Percentiles rank a stretch among this genome's conserved stretches.
phyloP scores from a whole-genome alignment of 23 red algal species.

The Rhodosorus marinus region DNA sequence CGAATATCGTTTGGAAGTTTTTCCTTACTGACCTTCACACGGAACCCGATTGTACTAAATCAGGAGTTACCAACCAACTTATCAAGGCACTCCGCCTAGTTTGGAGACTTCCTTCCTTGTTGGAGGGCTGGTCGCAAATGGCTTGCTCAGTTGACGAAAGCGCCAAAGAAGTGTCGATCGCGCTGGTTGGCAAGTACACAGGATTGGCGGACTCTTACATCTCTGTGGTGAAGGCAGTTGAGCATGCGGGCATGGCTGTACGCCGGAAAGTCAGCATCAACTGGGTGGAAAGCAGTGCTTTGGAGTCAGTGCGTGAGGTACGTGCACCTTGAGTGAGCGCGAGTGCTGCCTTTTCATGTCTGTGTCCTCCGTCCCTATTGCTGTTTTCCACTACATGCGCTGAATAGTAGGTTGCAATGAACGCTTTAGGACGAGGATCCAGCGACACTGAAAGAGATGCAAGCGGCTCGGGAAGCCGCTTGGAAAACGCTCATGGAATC shows the following conservation, averaged over 20 bases:
- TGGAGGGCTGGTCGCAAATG: constrained; percentile 83
- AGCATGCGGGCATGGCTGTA: constrained; percentile 85
- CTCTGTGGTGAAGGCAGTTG: constrained; percentile 57
- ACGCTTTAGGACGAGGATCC: too few relatives aligned
- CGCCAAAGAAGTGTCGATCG: constrained; percentile 23
- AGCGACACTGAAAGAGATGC: constrained; percentile 4
- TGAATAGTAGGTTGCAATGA: too few relatives aligned
- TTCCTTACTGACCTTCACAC: too few relatives aligned
- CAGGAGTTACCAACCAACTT: constrained; percentile 81
- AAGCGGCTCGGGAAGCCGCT: constrained; percentile 11
- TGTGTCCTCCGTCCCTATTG: too few relatives aligned
- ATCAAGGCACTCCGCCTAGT: constrained; percentile 69
- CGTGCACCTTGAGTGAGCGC: too few relatives aligned
- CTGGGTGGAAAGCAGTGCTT: constrained; percentile 60
- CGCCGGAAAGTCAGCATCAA: constrained; percentile 33
- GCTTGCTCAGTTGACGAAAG: constrained; percentile 10
- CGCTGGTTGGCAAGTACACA: constrained; percentile 94
- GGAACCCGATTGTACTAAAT: too few relatives aligned
- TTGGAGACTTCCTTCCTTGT: constrained; percentile 68
- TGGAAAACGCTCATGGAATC: constrained; percentile 33
- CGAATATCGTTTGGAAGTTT: too few relatives aligned
- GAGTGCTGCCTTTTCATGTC: too few relatives aligned
- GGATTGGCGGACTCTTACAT: constrained; percentile 71
- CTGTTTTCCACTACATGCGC: too few relatives aligned
- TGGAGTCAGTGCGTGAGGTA: constrained; percentile 23